These are phyloP conservation scores for Penicillium janthinellum DNA, from an alignment of 2,329 filamentous ascomycete species.

Conservation along the genomic window DNA sequence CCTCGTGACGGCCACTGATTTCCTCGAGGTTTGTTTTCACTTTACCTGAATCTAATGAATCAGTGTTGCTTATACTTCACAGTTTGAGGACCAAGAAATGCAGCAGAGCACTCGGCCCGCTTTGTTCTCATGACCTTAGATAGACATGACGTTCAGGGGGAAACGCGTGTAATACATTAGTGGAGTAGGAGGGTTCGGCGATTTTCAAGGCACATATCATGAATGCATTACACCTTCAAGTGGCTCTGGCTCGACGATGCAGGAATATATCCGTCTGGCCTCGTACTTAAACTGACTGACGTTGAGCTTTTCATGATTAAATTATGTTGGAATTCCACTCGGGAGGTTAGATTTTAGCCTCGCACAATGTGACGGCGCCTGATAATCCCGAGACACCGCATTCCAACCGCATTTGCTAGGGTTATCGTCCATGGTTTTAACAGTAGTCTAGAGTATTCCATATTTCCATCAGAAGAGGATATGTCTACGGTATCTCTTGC, in stretches of 20 bases:
- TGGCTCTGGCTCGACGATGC: background rate
- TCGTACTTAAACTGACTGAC: no score
- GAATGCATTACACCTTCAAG: constrained; percentile 10
- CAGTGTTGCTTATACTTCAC: constrained; percentile 18
- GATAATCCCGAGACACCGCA: no score
- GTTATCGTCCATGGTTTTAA: no score
- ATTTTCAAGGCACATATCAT: constrained; percentile 15
- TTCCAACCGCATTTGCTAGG: no score
- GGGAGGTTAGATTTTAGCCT: no score
- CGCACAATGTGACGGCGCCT: no score
- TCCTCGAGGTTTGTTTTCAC: constrained; percentile 72
- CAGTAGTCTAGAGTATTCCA: no score
- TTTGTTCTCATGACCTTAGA: constrained; percentile 37
- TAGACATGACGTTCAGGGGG: background rate
- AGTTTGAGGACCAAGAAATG: constrained; percentile 48
- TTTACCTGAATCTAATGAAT: background rate
- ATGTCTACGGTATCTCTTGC: no score
- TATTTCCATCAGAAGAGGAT: no score
- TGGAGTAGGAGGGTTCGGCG: constrained; percentile 23
- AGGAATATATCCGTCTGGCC: background rate
- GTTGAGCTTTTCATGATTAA: no score
- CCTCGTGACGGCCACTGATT: constrained; percentile 78
- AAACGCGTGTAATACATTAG: constrained; percentile 25
- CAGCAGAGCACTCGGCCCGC: constrained; percentile 32
- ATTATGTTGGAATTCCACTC: no score